A percentile compares a stretch with the other conserved stretches of the same genome.
Evolutionary conservation across 2,329 filamentous ascomycete genomes (phyloP).

Genomic region (Aureobasidium sp.): DNA sequence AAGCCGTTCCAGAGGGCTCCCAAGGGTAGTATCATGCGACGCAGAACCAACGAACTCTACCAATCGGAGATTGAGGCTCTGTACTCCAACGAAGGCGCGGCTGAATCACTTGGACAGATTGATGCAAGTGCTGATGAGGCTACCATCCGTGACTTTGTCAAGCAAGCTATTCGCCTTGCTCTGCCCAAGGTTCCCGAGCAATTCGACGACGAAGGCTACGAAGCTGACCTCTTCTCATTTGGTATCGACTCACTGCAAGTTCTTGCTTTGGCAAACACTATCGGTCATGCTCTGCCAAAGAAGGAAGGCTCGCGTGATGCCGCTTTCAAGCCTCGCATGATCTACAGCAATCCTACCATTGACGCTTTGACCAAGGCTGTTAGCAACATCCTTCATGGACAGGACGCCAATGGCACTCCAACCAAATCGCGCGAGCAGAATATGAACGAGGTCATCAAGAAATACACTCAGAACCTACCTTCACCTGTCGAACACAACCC

Average conservation of each 20-base stretch:
- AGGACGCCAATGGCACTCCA: constrained; percentile 16
- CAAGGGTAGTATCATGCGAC: constrained; percentile 42
- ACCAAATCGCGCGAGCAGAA: constrained; percentile 19
- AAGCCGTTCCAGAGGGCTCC: constrained; percentile 42
- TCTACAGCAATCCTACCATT: constrained; percentile 30
- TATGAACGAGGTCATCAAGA: constrained; percentile 26
- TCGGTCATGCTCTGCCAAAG: constrained; percentile 22
- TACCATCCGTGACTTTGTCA: constrained; percentile 18
- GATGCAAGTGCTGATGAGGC: constrained; percentile 8
- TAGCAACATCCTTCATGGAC: background rate
- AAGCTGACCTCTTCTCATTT: constrained; percentile 29
- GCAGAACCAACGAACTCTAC: constrained; percentile 36
- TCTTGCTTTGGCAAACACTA: constrained; percentile 22
- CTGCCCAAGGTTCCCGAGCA: constrained; percentile 12
- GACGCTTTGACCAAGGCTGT: constrained; percentile 21
- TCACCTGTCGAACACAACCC: background rate
- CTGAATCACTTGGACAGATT: constrained; percentile 18
- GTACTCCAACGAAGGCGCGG: constrained; percentile 30
- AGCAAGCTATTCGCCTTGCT: constrained; percentile 17
- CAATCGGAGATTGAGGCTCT: constrained; percentile 42
- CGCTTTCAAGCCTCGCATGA: constrained; percentile 24
- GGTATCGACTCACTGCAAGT: constrained; percentile 31
- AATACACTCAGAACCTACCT: constrained; percentile 25
- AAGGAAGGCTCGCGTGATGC: constrained; percentile 14
- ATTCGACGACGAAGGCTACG: constrained; percentile 19